Conservation (phyloP, 2,329 filamentous ascomycete species). For the Xylariaceae sp. region DNA sequence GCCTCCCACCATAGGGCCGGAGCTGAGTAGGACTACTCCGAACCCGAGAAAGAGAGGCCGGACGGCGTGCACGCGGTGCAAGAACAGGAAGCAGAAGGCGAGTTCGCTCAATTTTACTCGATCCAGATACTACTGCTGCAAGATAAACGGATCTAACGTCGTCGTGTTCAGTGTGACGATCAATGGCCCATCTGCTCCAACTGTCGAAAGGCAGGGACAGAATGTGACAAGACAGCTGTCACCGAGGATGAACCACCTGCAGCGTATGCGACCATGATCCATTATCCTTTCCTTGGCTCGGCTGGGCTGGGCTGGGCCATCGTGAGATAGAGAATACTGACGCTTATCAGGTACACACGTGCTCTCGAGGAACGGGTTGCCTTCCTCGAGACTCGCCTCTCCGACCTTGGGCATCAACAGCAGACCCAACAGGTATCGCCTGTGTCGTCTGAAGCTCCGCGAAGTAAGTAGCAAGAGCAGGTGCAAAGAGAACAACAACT, state of each 20-base stretch:
- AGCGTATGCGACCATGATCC: slow-evolving; percentile 33
- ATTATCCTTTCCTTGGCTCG: too few relatives aligned
- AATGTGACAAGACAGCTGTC: slow-evolving; percentile 38
- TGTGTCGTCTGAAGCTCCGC: slow-evolving; percentile 5
- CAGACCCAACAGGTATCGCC: slow-evolving; percentile 7
- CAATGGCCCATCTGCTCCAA: slow-evolving; percentile 40
- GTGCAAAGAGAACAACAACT: too few relatives aligned
- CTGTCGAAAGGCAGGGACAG: slow-evolving; percentile 35
- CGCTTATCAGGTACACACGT: slow-evolving; percentile 32
- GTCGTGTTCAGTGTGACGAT: slow-evolving; percentile 35
- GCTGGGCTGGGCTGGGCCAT: too few relatives aligned
- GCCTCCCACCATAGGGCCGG: slow-evolving; percentile 4
- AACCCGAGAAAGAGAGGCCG: slow-evolving; percentile 41
- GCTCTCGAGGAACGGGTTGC: slow-evolving; percentile 37
- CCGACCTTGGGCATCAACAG: slow-evolving; percentile 11
- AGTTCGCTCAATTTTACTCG: slow-evolving; percentile 3
- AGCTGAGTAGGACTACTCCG: slow-evolving; percentile 7
- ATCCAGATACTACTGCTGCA: background rate
- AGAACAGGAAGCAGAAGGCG: slow-evolving; percentile 40
- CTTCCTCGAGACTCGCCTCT: slow-evolving; percentile 32
- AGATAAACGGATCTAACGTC: slow-evolving; percentile 4
- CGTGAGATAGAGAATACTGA: background rate
- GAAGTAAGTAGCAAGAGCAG: slow-evolving; percentile 4
- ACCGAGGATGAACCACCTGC: slow-evolving; percentile 32
- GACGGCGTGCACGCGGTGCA: slow-evolving; percentile 41